phyloP scores from a whole-genome alignment of 345 rosid species.

The Gossypium ekmanianum region DNA sequence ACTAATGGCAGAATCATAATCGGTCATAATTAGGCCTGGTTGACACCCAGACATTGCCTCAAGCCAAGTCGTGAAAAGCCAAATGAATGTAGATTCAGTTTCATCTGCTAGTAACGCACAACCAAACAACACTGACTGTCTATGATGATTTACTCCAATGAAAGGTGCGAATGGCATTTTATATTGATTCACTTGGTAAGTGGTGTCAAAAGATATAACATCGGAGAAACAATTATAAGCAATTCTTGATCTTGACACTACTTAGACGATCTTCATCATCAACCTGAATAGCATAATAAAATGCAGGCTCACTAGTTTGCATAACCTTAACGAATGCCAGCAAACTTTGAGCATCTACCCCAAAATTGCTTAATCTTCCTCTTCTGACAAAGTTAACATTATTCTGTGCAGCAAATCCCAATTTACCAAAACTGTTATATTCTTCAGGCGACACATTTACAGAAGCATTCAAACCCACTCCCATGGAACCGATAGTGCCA shows the following conservation, averaged over 20 bases:
- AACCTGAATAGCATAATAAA: slow-evolving; percentile 30
- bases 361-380: slow-evolving; percentile 27
- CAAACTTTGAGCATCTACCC: slow-evolving; percentile 25
- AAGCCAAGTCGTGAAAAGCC: slow-evolving; percentile 38
- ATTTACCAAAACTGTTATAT: slow-evolving; percentile 20
- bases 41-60: slow-evolving; percentile 29
- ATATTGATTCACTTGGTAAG: slow-evolving; percentile 30
- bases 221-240: slow-evolving; percentile 29
- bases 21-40: slow-evolving; percentile 27
- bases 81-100: slow-evolving; percentile 28
- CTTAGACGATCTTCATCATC: slow-evolving; percentile 31
- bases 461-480: slow-evolving; percentile 7
- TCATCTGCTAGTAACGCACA: slow-evolving; percentile 34
- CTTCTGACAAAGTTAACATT: slow-evolving; percentile 21
- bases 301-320: slow-evolving; percentile 28
- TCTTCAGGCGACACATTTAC: slow-evolving; percentile 13
- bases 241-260: slow-evolving; percentile 30
- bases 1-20: slow-evolving; percentile 27
- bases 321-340: slow-evolving; percentile 28
- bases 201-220: slow-evolving; percentile 28
- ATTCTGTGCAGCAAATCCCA: slow-evolving; percentile 15
- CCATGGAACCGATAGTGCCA: slow-evolving; percentile 11
- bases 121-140: slow-evolving; percentile 32
- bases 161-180: slow-evolving; percentile 34
- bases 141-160: slow-evolving; percentile 33